phyloP scores from a whole-genome alignment of 2,329 filamentous ascomycete species.

The Raffaelea ambrosiae region DNA sequence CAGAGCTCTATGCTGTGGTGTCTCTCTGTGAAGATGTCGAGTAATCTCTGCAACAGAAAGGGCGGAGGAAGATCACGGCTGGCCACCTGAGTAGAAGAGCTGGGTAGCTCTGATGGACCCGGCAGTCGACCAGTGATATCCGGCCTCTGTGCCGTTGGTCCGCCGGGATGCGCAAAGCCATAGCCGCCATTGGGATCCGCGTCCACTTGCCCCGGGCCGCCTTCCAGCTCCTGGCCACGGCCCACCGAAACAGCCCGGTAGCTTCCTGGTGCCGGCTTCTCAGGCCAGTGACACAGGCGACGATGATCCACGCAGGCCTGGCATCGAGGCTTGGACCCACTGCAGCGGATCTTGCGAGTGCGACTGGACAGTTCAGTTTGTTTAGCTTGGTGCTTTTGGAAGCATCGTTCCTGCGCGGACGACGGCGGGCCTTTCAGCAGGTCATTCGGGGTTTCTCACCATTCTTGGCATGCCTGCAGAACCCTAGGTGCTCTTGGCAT shows the following conservation, averaged over 20 bases:
- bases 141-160: not conserved
- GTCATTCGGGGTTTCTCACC: not conserved
- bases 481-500: not conserved
- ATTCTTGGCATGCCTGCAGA: not conserved
- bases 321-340: not conserved
- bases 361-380: slow-evolving; percentile 1
- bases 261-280: no score
- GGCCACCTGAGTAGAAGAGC: not conserved
- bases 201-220: no score
- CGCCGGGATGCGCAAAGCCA: not conserved
- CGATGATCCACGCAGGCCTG: not conserved
- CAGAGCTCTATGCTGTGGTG: slow-evolving; percentile 5
- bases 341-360: slow-evolving; percentile 2
- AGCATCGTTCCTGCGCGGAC: not conserved
- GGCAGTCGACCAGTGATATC: no score
- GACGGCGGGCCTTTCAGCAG: not conserved
- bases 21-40: slow-evolving; percentile 2
- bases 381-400: not conserved
- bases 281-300: not conserved
- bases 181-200: no score
- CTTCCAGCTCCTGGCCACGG: no score
- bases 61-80: not conserved
- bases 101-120: not conserved
- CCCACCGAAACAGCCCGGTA: no score
- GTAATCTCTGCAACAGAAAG: not conserved